Conservation (phyloP, 371 early-diverging fungal species). For the Circinella umbellata region DNA sequence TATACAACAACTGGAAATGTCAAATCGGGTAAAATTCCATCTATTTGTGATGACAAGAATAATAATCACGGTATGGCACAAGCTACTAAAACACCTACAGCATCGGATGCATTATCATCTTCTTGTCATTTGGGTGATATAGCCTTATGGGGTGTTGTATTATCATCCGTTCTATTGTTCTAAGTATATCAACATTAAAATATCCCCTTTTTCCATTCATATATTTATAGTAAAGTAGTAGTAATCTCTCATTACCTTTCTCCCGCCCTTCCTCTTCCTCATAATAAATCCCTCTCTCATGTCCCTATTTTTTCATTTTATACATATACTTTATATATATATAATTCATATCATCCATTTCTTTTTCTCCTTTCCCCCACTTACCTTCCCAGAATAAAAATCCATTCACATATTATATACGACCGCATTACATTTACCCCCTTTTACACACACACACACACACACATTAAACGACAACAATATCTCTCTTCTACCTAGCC, state of each 20-base stretch:
- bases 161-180: conserved; percentile 10
- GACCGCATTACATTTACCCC: no score
- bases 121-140: not conserved
- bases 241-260: not conserved
- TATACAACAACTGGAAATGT: conserved; percentile 42
- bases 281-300: no score
- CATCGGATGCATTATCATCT: conserved; percentile 5
- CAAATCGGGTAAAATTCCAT: conserved; percentile 31
- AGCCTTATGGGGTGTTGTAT: conserved; percentile 3
- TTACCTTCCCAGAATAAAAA: no score
- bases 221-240: no score
- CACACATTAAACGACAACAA: not conserved
- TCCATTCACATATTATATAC: no score
- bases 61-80: conserved; percentile 19
- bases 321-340: not conserved
- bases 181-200: not conserved
- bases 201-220: not conserved
- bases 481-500: not conserved
- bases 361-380: no score
- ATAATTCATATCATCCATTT: not conserved
- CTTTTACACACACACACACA: no score
- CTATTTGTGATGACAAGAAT: conserved; percentile 39
- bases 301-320: no score
- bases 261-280: not conserved
- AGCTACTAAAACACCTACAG: conserved; percentile 3